Evolutionary conservation across 1,284 basidiomycete species (phyloP), one percentile per base, ranked within the genome.

Genomic region (Omphalotus olearius): DNA sequence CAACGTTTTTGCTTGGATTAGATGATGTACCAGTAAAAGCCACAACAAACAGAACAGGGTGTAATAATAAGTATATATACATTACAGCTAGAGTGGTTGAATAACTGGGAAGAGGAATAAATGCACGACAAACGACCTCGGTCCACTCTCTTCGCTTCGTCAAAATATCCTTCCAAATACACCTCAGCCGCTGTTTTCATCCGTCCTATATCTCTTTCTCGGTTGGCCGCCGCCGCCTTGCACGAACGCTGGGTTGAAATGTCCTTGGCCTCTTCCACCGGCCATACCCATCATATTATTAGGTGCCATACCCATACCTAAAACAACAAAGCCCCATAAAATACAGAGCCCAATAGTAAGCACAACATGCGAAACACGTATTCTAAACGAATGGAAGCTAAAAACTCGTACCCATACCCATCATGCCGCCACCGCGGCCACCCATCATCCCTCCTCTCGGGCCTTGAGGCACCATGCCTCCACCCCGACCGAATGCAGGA

Each of bases 221-320:
- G 78, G 75, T 40, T 71, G 69, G 46, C 69, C 71, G 30, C 70
- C 70, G n/a, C 60, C 68, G 23, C 70, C 74, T 62, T 76, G 76
- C 71, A 85, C 82, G 64, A 88, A 88, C 33, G 82, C 83, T 9
- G 84, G 83, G 64, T 87, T 87, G 69, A 84, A 81, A 66, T 87
- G 83, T 14, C 83, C 83, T 59, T 76, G 71, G 54, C 75, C 75
- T 50, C 79, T 68, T 53, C 71, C 68, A 28, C 42, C 20, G 17
- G 36, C 52, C 52, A 54, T 54, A 47, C 67, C 70, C 66, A 71
- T 69, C 42, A 63, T 62, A 41, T 68, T 67, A 54, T 60, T 64
- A 57, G 69, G 64, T 66, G 76, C 72, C 72, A 78, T 76, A 62
- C 76, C 76, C 75, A 79, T 74, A 61, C 75, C 75, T 67, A 61